These are phyloP conservation scores for Thecaphora thlaspeos DNA, from an alignment of 1,284 basidiomycete genomes.

Conservation along the genomic window DNA sequence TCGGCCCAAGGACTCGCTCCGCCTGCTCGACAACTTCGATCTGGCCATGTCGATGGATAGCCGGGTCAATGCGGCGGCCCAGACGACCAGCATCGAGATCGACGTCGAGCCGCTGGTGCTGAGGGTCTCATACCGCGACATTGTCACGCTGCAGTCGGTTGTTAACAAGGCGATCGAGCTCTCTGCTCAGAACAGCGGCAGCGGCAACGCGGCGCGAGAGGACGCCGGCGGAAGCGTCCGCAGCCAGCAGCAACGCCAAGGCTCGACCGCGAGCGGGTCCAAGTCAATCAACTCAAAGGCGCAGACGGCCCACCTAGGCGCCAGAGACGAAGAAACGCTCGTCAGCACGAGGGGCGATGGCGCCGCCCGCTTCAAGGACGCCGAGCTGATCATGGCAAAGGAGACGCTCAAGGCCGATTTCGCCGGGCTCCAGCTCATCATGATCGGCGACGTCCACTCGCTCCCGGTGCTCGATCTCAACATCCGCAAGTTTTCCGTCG, in stretches of 20 bases:
- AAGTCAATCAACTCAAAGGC: constrained; percentile 30
- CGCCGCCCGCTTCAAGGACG: constrained; percentile 18
- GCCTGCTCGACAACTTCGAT: constrained; percentile 91
- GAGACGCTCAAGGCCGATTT: constrained; percentile 49
- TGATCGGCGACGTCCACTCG: constrained; percentile 93
- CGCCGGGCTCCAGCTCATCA: constrained; percentile 79
- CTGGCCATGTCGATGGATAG: constrained; percentile 83
- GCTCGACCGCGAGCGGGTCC: constrained; percentile 22
- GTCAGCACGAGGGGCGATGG: neutral
- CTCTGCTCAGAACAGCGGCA: constrained; percentile 54
- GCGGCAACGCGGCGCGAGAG: neutral
- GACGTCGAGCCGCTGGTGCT: constrained; percentile 77
- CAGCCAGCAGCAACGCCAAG: constrained; percentile 26
- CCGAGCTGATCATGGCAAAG: constrained; percentile 52
- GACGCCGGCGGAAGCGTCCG: too few relatives aligned
- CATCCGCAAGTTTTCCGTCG: constrained; percentile 79
- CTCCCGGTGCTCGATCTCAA: constrained; percentile 89
- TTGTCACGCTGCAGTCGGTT: constrained; percentile 84
- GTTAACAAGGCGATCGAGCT: constrained; percentile 82
- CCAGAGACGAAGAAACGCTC: constrained; percentile 5
- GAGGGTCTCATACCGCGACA: constrained; percentile 88
- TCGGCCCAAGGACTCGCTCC: constrained; percentile 74
- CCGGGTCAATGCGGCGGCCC: constrained; percentile 70
- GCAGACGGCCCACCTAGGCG: constrained; percentile 2
- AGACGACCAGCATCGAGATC: constrained; percentile 81